phyloP scores from a whole-genome alignment of 2,329 filamentous ascomycete genomes.

The Ceratocystiopsis sp. region DNA sequence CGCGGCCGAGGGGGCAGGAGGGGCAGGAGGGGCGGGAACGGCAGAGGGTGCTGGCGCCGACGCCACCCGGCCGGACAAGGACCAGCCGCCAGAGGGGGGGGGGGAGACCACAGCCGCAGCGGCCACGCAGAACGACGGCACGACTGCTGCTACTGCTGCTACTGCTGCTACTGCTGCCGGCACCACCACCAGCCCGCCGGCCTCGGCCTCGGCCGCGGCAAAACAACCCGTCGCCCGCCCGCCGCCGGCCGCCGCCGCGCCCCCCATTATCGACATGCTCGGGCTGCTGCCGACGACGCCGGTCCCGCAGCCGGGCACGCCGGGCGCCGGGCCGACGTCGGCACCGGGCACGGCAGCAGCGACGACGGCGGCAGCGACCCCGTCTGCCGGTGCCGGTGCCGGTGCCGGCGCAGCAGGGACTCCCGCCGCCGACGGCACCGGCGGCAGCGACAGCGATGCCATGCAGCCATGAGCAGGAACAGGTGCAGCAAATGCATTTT shows the following conservation, averaged over 20 bases:
- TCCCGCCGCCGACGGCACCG: not conserved
- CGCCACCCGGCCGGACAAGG: too few relatives aligned
- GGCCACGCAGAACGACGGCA: too few relatives aligned
- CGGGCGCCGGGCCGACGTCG: not conserved
- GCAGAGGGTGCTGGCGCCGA: not conserved
- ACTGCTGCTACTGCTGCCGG: too few relatives aligned
- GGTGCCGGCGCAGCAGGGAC: not conserved
- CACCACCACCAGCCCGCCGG: too few relatives aligned
- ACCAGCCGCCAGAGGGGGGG: too few relatives aligned
- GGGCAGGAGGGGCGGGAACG: not conserved
- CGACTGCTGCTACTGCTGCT: too few relatives aligned
- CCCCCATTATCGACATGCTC: constrained; percentile 5
- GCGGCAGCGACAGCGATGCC: not conserved
- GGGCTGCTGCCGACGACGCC: constrained; percentile 8
- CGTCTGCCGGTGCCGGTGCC: not conserved
- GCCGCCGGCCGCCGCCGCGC: too few relatives aligned
- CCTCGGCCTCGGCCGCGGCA: too few relatives aligned
- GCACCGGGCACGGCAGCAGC: too few relatives aligned
- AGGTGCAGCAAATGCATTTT: too few relatives aligned
- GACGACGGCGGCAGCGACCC: not conserved
- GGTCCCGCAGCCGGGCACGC: not conserved
- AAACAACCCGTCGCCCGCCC: too few relatives aligned
- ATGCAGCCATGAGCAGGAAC: constrained; percentile 3
- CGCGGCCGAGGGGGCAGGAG: constrained; percentile 11
- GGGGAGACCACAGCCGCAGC: too few relatives aligned